A percentile compares a stretch with the other conserved stretches of the same genome.
phyloP scores from a whole-genome alignment of 129 eudicot species.

The Chrysanthemum makinoi region DNA sequence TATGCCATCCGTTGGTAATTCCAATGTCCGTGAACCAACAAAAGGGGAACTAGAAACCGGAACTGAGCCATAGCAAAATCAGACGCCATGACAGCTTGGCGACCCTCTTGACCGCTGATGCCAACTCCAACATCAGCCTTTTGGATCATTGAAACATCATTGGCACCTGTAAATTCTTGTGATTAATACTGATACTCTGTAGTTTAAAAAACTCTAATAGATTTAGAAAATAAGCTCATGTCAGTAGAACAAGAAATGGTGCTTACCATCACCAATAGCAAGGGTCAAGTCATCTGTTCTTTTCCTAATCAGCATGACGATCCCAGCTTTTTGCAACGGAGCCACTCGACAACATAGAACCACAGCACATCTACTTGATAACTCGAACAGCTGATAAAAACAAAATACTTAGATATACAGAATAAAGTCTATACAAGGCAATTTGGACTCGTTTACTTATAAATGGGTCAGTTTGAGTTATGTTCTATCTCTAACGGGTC shows the following conservation, averaged over 20 bases:
- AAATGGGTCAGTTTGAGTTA: not conserved
- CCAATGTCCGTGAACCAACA: conserved; percentile 98
- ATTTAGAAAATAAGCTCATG: not conserved
- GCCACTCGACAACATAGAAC: conserved; percentile 96
- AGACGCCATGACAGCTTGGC: conserved; percentile 47
- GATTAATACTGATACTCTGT: not conserved
- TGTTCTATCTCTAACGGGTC: not conserved
- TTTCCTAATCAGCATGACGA: conserved; percentile 81
- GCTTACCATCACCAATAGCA: conserved; percentile 54
- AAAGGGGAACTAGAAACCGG: conserved; percentile 78
- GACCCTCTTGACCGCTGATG: conserved; percentile 44
- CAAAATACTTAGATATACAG: not conserved
- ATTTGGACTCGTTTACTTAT: not conserved
- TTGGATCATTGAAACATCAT: conserved; percentile 46
- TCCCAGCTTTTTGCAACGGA: conserved; percentile 93
- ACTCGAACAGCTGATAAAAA: conserved; percentile 57
- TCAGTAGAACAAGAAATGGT: not conserved
- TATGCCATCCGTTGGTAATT: conserved; percentile 93
- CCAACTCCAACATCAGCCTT: conserved; percentile 43
- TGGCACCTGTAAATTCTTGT: conserved; percentile 30
- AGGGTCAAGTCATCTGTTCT: conserved; percentile 81
- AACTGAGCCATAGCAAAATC: conserved; percentile 99
- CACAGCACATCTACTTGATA: conserved; percentile 74
- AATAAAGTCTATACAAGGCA: not conserved
- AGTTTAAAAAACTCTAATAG: conserved; percentile 12